Evolutionary conservation across 148 eudicot genomes (phyloP), one percentile per base, ranked within the genome.

Genomic region (Silene latifolia): DNA sequence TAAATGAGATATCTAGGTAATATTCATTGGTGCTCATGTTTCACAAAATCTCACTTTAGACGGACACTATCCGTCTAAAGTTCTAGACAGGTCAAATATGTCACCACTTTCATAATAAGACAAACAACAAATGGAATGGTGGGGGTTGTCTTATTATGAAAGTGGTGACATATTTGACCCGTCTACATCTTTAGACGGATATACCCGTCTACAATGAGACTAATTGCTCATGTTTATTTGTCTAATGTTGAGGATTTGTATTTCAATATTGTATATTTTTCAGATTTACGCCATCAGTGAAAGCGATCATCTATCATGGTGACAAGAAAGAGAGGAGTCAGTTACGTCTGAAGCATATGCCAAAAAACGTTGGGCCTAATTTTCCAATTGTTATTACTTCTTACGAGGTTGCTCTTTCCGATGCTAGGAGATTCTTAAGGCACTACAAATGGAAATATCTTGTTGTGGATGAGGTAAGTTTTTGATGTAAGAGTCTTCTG

Each of bases 381-480:
- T 95, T 95, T 73, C 99, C 99, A 11, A 83, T 95, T 42, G 85
- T 95, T 48, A 79, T 95, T 77, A 95, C 99, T 65, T 95, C 99
- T 11, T 92, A 90, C 78, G 99, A 95, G 80, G 82, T 95, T 83
- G 99, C 94, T 66, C 56, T 90, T 35, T 73, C 25, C 63, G 97
- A 95, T 85, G 87, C 94, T 12, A 87, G 78, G 78, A 88, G 73
- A 72, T 73, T 68, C 75, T 78, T 95, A 79, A 87, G 92, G 79
- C 92, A 90, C 80, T 95, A 90, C 78, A 85, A 82, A 24, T 95
- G 97, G 99, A 95, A 92, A 82, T 95, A 92, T 86, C 57, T 95
- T 57, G 91, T 89, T 79, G 99, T 95, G 53, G 99, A 95, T 83
- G 99, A 95, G 96, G 99, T 92, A 77, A 67, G 21, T 70, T 32